These are phyloP conservation scores for Tausonia pullulans DNA, from an alignment of 1,284 basidiomycete genomes.

Conservation along the genomic window DNA sequence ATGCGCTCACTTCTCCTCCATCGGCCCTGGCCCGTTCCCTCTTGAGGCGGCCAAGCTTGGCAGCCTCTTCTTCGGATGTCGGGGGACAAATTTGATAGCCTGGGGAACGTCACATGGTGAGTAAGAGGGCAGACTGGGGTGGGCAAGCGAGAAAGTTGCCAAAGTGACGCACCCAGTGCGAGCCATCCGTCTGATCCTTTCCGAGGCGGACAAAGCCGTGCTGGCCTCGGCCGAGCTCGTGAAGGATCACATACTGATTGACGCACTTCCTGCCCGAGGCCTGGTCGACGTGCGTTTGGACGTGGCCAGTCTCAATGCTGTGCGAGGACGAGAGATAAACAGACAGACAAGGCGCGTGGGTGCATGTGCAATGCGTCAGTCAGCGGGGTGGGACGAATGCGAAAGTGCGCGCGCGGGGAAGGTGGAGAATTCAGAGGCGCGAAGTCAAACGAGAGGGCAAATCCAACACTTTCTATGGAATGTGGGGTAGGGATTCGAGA, in stretches of 20 bases:
- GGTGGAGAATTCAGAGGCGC: too few relatives aligned
- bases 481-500: too few relatives aligned
- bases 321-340: background rate
- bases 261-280: conserved; percentile 44
- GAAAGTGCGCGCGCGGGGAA: too few relatives aligned
- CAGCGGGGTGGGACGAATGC: too few relatives aligned
- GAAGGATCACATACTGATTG: conserved; percentile 63
- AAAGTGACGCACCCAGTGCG: conserved; percentile 17
- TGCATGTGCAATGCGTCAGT: too few relatives aligned
- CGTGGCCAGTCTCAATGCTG: conserved; percentile 47
- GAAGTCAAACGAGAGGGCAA: too few relatives aligned
- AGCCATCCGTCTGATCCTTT: conserved; percentile 40
- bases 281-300: conserved; percentile 31
- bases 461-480: too few relatives aligned
- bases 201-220: conserved; percentile 71
- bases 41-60: conserved; percentile 38
- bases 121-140: background rate
- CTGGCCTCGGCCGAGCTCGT: conserved; percentile 63
- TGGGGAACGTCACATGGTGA: conserved; percentile 30
- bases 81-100: conserved; percentile 74
- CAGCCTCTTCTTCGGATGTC: conserved; percentile 52
- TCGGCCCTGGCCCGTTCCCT: conserved; percentile 12
- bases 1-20: conserved; percentile 18
- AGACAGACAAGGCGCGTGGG: too few relatives aligned
- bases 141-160: background rate